phyloP scores from a whole-genome alignment of 441 rosid genomes.

The Pelargonium australe region DNA sequence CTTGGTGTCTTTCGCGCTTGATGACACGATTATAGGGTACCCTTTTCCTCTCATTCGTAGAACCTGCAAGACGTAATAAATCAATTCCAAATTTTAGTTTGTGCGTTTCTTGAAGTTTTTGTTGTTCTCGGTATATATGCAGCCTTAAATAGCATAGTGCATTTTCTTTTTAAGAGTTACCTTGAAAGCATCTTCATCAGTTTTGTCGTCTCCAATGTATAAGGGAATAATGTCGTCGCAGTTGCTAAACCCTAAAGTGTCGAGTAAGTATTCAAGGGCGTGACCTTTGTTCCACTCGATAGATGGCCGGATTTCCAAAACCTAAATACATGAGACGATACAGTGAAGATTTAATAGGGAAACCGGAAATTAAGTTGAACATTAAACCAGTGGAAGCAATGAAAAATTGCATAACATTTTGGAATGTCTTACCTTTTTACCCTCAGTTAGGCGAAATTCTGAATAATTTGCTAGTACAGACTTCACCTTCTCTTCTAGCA shows the following conservation, averaged over 20 bases:
- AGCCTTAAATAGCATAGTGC: not conserved
- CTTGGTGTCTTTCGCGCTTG: constrained; percentile 42
- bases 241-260: constrained; percentile 36
- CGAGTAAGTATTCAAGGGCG: constrained; percentile 38
- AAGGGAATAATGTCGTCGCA: constrained; percentile 33
- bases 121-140: not conserved
- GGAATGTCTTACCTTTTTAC: constrained; percentile 34
- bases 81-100: not conserved
- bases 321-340: constrained; percentile 16
- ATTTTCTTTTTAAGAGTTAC: constrained; percentile 5
- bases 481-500: constrained; percentile 40
- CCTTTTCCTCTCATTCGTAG: constrained; percentile 42
- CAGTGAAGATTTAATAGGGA: not conserved
- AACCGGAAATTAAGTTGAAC: not conserved
- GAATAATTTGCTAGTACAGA: constrained; percentile 32
- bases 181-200: constrained; percentile 48
- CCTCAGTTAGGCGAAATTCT: constrained; percentile 28
- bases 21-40: constrained; percentile 45
- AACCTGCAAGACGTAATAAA: constrained; percentile 25
- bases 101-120: not conserved
- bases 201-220: constrained; percentile 43
- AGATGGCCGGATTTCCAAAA: constrained; percentile 40
- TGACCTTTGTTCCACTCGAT: constrained; percentile 49
- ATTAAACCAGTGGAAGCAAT: not conserved
- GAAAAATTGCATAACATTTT: not conserved